These are phyloP conservation scores for Gamsiella multidivaricata DNA, from an alignment of 192 early-diverging fungal genomes.

Conservation along the genomic window DNA sequence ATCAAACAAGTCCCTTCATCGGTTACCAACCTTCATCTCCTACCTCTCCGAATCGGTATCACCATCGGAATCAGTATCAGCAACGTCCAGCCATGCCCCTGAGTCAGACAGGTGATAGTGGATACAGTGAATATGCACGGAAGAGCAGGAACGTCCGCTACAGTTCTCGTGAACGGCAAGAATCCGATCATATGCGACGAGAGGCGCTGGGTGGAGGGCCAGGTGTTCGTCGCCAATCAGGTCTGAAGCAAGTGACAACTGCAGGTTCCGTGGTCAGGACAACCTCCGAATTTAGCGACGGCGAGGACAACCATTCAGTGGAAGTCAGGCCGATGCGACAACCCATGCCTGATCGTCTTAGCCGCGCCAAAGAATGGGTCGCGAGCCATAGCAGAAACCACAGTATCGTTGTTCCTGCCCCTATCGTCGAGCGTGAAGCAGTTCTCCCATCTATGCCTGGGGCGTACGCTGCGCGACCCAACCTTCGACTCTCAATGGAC, in stretches of 20 bases:
- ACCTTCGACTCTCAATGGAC: conserved; percentile 30
- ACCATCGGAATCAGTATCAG: conserved; percentile 8
- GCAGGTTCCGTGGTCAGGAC: background rate
- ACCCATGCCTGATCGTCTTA: conserved; percentile 17
- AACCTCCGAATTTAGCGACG: conserved; percentile 26
- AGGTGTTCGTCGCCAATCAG: conserved; percentile 18
- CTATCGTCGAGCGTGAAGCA: conserved; percentile 8
- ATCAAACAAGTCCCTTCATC: conserved; percentile 28
- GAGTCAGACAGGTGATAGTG: conserved; percentile 19
- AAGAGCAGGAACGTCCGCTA: background rate
- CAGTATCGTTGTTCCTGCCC: conserved; percentile 11
- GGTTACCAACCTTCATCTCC: conserved; percentile 29
- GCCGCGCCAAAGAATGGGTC: conserved; percentile 49
- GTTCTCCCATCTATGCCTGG: conserved; percentile 12
- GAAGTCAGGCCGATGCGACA: background rate
- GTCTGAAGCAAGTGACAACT: conserved; percentile 16
- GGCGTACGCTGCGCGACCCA: background rate
- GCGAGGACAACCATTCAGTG: background rate
- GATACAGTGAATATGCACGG: conserved; percentile 7
- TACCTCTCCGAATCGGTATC: conserved; percentile 9
- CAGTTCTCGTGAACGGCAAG: conserved; percentile 18
- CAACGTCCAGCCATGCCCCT: conserved; percentile 3
- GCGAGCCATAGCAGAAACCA: conserved; percentile 40
- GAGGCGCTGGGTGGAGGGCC: conserved; percentile 2
- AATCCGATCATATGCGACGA: conserved; percentile 20